A percentile compares a stretch with the other conserved stretches of the same genome.
These are phyloP conservation scores for Whalleya microplaca DNA, from an alignment of 2,329 filamentous ascomycete genomes.

Conservation along the genomic window DNA sequence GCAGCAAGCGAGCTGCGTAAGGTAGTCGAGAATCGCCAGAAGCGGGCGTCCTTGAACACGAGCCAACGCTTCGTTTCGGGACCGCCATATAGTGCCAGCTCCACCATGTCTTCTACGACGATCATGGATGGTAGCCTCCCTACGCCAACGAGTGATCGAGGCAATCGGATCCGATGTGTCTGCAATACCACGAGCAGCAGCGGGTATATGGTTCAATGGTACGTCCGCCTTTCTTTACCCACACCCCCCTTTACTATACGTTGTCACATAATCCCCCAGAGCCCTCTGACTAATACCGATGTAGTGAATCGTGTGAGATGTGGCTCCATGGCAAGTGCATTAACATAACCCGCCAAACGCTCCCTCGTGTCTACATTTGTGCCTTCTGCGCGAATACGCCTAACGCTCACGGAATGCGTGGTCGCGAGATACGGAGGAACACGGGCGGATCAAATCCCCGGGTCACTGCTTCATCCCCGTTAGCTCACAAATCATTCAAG, in stretches of 20 bases:
- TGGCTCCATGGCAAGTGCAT: slow-evolving; percentile 68
- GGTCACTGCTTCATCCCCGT: slow-evolving; percentile 41
- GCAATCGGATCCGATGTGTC: slow-evolving; percentile 57
- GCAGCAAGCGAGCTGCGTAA: slow-evolving; percentile 64
- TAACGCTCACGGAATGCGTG: slow-evolving; percentile 53
- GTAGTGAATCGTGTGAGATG: slow-evolving; percentile 66
- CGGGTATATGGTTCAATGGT: slow-evolving; percentile 68
- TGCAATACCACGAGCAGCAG: slow-evolving; percentile 50
- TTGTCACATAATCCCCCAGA: slow-evolving; percentile 1
- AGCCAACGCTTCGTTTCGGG: slow-evolving; percentile 42
- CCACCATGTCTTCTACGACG: slow-evolving; percentile 55
- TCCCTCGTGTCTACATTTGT: slow-evolving; percentile 66
- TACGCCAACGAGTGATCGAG: slow-evolving; percentile 49
- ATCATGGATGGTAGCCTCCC: slow-evolving; percentile 52
- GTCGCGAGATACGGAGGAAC: slow-evolving; percentile 47
- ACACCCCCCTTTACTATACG: background rate
- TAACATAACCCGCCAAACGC: slow-evolving; percentile 59
- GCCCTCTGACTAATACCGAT: slow-evolving; percentile 13
- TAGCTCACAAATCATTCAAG: slow-evolving; percentile 50
- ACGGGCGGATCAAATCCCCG: slow-evolving; percentile 31
- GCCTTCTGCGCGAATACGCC: slow-evolving; percentile 65
- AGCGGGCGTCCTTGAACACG: slow-evolving; percentile 41
- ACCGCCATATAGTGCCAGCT: slow-evolving; percentile 27
- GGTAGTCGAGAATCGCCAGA: slow-evolving; percentile 57
- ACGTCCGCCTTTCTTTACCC: slow-evolving; percentile 18